Evolutionary conservation across 306 rosid species (phyloP).

Genomic region (Rosa lucieae): DNA sequence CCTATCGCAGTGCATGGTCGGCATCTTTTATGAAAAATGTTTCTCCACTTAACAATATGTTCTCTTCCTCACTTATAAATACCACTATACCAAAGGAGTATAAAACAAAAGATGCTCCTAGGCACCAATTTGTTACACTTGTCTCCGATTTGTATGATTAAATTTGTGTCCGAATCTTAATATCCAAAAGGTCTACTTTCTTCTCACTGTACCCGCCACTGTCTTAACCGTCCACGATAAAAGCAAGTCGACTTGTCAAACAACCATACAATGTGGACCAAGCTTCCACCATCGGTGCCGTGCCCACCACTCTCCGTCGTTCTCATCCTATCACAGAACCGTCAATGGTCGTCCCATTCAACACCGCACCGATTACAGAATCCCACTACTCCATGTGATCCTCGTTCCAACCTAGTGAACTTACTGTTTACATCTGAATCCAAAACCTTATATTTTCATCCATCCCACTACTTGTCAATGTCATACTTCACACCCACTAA

Average conservation of each 20-base stretch:
- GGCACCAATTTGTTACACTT: too few species aligned
- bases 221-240: not conserved
- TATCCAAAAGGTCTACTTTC: not conserved
- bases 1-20: too few species aligned
- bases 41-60: too few species aligned
- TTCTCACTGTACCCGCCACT: not conserved
- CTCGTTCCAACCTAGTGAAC: too few species aligned
- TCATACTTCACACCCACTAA: not conserved
- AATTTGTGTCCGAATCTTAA: too few species aligned
- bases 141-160: too few species aligned
- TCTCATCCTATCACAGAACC: not conserved
- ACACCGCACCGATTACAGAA: constrained; percentile 2
- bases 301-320: not conserved
- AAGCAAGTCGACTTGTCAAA: not conserved
- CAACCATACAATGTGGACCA: not conserved
- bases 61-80: too few species aligned
- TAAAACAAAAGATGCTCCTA: too few species aligned
- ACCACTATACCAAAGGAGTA: too few species aligned
- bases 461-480: not conserved
- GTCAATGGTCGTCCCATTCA: not conserved
- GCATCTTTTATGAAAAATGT: too few species aligned
- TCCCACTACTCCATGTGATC: not conserved
- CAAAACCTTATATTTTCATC: not conserved
- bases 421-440: not conserved
- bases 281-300: not conserved